Evolutionary conservation across 148 eudicot species (phyloP), one percentile per base, ranked within the genome.

Genomic region (Agrostemma githago): DNA sequence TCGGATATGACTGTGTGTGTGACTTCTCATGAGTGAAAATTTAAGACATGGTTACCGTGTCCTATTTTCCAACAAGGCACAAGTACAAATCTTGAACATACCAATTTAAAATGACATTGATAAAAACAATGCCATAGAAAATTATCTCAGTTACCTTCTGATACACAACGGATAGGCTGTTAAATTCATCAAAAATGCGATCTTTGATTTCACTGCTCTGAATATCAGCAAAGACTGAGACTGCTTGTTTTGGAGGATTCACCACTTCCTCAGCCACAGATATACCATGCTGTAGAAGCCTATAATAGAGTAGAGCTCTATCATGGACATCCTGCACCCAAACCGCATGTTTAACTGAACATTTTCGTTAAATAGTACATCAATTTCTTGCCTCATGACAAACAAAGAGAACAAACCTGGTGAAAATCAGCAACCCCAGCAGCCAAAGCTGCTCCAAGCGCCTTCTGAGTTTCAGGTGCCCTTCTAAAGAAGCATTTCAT

Each of bases 191-290:
- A 80, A 96, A 96, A 79, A 96, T 96, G 51, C 96, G 88, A 87
- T 96, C 99, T 82, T 90, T 96, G 80, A 96, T 85, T 84, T 96
- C 99, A 67, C 92, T 96, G 76, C 88, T 92, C 77, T 90, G 97
- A 67, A 90, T 90, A 78, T 96, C 99, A 39, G 99, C 97, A 85
- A 96, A 96, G 70, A 90, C 99, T 41, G 99, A 96, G 82, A 96
- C 97, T 51, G 99, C 99, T 89, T 92, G 99, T 85, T 96, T 96
- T 68, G 97, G 90, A 79, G 99, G 97, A 83, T 96, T 88, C 26
- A 96, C 94, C 79, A 96, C 92, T 61, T 81, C 75, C 74, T 96
- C 97, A 66, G 99, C 97, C 62, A 86, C 84, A 66, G 94, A 82
- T 66, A 88, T 85, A 67, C 85, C 84, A 20, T 96, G 78, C 64